phyloP scores from a whole-genome alignment of 805 yeast species.

The Jamesozyma gamospora region DNA sequence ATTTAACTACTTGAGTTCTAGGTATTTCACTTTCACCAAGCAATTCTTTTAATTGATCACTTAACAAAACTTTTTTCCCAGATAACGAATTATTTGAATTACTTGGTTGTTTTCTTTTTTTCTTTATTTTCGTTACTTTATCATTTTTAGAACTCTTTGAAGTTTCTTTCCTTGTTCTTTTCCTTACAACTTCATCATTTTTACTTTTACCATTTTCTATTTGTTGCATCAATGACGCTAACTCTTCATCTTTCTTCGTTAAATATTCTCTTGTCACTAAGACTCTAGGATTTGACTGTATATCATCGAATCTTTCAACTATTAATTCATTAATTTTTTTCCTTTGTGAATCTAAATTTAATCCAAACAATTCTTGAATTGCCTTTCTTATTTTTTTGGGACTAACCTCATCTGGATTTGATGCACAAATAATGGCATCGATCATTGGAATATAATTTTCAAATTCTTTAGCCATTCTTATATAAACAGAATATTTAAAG shows the following conservation, averaged over 20 bases:
- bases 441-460: conserved; percentile 48
- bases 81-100: conserved; percentile 26
- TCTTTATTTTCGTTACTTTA: conserved; percentile 8
- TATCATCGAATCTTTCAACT: conserved; percentile 45
- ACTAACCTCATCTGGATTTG: conserved; percentile 59
- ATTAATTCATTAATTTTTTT: conserved; percentile 52
- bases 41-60: conserved; percentile 42
- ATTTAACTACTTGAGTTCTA: conserved; percentile 62
- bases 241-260: conserved; percentile 39
- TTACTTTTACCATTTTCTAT: conserved; percentile 7
- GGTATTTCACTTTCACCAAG: conserved; percentile 40
- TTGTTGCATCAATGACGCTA: conserved; percentile 41
- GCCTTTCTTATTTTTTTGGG: conserved; percentile 65
- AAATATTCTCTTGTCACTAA: conserved; percentile 29
- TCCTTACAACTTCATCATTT: background rate
- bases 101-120: conserved; percentile 5
- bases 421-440: conserved; percentile 63
- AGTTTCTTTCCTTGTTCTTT: conserved; percentile 8
- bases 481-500: background rate
- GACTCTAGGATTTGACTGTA: conserved; percentile 28
- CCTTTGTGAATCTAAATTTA: conserved; percentile 42
- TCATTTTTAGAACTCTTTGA: conserved; percentile 9
- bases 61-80: conserved; percentile 38
- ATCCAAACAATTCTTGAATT: conserved; percentile 55
- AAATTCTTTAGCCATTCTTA: conserved; percentile 4